A percentile compares a stretch with the other conserved stretches of the same genome.
These are phyloP conservation scores for Rhodotorula paludigena DNA, from an alignment of 768 basidiomycete genomes.

Conservation along the genomic window DNA sequence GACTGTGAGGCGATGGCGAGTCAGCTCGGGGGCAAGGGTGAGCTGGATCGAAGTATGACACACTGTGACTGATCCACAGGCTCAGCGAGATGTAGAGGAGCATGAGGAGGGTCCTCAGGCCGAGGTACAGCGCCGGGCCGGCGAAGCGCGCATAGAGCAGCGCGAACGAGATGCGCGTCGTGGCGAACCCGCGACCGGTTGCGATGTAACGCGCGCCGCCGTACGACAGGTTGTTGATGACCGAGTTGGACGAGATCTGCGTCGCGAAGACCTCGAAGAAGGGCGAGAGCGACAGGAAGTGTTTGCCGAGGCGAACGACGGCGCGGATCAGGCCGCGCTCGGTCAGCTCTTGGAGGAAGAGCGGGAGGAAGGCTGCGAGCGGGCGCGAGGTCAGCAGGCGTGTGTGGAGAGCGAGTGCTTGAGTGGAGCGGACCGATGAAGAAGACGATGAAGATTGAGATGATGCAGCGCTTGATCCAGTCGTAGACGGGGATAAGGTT, in stretches of 20 bases:
- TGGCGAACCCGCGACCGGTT: slow-evolving; percentile 97
- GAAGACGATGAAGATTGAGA: slow-evolving; percentile 97
- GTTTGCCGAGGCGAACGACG: slow-evolving; percentile 82
- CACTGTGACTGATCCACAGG: slow-evolving; percentile 56
- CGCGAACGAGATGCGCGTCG: slow-evolving; percentile 86
- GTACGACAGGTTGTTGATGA: slow-evolving; percentile 91
- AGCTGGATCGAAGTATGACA: slow-evolving; percentile 10
- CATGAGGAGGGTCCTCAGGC: slow-evolving; percentile 86
- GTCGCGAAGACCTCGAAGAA: slow-evolving; percentile 98
- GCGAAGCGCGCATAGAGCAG: slow-evolving; percentile 97
- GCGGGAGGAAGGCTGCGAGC: slow-evolving; percentile 50
- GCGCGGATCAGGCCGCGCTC: slow-evolving; percentile 93
- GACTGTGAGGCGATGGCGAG: slow-evolving; percentile 62
- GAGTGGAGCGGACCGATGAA: slow-evolving; percentile 54
- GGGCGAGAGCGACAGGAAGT: slow-evolving; percentile 88
- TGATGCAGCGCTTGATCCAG: slow-evolving; percentile 94
- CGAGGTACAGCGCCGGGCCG: slow-evolving; percentile 95
- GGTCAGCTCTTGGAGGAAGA: slow-evolving; percentile 65
- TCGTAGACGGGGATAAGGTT: slow-evolving; percentile 86
- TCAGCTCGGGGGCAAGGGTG: neutral
- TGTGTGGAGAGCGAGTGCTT: slow-evolving; percentile 62
- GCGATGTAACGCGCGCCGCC: slow-evolving; percentile 98
- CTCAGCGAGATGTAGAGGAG: slow-evolving; percentile 89
- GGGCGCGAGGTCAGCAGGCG: slow-evolving; percentile 78
- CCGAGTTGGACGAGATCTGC: slow-evolving; percentile 96